phyloP scores from a whole-genome alignment of 805 yeast species.

The Starmerella powellii region DNA sequence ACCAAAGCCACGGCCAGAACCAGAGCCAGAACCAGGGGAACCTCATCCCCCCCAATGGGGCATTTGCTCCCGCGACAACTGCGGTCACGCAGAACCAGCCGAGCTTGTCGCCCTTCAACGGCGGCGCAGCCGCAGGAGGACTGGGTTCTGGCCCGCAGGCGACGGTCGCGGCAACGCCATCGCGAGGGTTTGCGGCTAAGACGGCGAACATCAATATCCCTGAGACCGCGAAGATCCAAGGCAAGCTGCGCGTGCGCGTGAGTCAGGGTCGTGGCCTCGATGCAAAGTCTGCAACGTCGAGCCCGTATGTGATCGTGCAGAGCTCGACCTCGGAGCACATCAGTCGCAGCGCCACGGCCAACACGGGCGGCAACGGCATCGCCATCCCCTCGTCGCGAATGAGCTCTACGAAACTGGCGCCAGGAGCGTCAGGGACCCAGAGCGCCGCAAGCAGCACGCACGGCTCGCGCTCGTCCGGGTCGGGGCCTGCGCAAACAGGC shows the following conservation, averaged over 20 bases:
- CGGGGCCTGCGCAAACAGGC: too few relatives aligned
- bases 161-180: slow-evolving; percentile 1
- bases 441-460: too few relatives aligned
- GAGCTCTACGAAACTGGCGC: background rate
- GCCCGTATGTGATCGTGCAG: slow-evolving; percentile 66
- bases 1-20: too few relatives aligned
- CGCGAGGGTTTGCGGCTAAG: background rate
- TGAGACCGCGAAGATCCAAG: slow-evolving; percentile 29
- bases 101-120: background rate
- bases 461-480: too few relatives aligned
- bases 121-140: background rate
- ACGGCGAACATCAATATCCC: slow-evolving; percentile 15
- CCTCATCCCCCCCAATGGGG: slow-evolving; percentile 19
- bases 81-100: slow-evolving; percentile 14
- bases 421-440: background rate
- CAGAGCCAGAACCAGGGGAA: too few relatives aligned
- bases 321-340: slow-evolving; percentile 86
- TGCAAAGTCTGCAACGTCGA: slow-evolving; percentile 25
- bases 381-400: slow-evolving; percentile 29
- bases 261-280: slow-evolving; percentile 50
- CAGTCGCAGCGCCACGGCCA: slow-evolving; percentile 33
- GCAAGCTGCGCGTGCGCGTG: slow-evolving; percentile 70
- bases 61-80: slow-evolving; percentile 21
- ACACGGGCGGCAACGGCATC: slow-evolving; percentile 23
- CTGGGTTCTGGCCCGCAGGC: too few relatives aligned